phyloP scores from a whole-genome alignment of 257 asterid genomes.

The Cruciata laevipes region DNA sequence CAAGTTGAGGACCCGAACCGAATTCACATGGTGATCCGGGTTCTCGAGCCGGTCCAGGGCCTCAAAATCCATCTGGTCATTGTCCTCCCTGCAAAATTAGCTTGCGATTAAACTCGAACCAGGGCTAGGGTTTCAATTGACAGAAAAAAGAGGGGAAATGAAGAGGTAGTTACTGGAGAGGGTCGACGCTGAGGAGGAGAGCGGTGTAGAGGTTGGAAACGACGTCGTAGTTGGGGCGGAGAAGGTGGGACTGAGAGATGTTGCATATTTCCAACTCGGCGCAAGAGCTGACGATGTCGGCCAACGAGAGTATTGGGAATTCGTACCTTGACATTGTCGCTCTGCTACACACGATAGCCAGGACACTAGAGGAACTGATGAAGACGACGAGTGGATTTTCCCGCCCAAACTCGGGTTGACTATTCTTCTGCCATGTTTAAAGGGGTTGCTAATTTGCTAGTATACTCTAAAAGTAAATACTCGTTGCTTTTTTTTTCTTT shows the following conservation, averaged over 20 bases:
- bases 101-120: background rate
- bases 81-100: constrained; percentile 48
- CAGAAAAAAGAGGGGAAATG: background rate
- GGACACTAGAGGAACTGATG: no score
- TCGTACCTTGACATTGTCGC: constrained; percentile 54
- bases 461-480: no score
- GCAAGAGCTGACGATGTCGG: constrained; percentile 43
- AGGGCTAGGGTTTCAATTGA: constrained; percentile 6
- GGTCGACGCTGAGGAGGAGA: constrained; percentile 41
- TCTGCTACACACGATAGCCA: no score
- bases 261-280: constrained; percentile 44
- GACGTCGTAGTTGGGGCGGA: constrained; percentile 50
- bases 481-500: no score
- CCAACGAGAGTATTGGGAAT: constrained; percentile 52
- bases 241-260: constrained; percentile 56
- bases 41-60: constrained; percentile 73
- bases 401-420: background rate
- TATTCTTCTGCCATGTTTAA: no score
- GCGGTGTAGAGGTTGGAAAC: constrained; percentile 56
- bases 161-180: constrained; percentile 33
- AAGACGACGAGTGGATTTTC: background rate
- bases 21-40: constrained; percentile 64
- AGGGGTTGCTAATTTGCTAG: no score
- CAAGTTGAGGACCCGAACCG: constrained; percentile 50
- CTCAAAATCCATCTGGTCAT: constrained; percentile 67